These are phyloP conservation scores for Capsicum baccatum DNA, from an alignment of 257 asterid genomes.

Conservation along the genomic window DNA sequence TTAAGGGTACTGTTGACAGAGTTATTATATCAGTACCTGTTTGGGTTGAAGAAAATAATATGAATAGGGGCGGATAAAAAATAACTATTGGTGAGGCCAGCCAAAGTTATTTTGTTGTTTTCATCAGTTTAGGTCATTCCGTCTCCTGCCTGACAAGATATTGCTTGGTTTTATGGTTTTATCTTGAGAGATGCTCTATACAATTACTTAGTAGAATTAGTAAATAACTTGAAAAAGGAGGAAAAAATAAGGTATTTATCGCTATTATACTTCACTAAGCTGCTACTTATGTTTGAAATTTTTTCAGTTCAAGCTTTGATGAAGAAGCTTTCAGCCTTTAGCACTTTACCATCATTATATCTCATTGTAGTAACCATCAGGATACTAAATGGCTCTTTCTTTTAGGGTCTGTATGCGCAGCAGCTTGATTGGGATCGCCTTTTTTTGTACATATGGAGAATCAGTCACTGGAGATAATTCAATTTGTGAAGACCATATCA, in stretches of 20 bases:
- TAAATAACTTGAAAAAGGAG: background rate
- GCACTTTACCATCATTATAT: background rate
- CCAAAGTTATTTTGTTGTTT: background rate
- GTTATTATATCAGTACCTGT: background rate
- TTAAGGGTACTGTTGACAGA: background rate
- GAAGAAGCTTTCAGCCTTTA: background rate
- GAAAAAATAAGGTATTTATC: background rate
- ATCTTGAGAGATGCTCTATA: background rate
- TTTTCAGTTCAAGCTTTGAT: background rate
- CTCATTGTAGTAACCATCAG: background rate
- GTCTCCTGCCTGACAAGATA: background rate
- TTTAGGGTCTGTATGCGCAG: constrained; percentile 41
- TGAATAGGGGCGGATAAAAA: background rate
- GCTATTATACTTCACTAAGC: background rate
- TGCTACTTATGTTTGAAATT: background rate
- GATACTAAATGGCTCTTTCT: background rate
- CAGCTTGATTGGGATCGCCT: constrained; percentile 29
- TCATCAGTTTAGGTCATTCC: background rate
- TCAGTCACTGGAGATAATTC: background rate
- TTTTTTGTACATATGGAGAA: background rate
- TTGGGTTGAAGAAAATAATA: background rate
- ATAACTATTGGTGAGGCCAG: constrained; percentile 14
- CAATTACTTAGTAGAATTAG: background rate
- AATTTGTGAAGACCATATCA: background rate
- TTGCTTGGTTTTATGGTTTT: background rate